Conservation (phyloP, 2,329 filamentous ascomycete species). For the Claviceps cyperi region DNA sequence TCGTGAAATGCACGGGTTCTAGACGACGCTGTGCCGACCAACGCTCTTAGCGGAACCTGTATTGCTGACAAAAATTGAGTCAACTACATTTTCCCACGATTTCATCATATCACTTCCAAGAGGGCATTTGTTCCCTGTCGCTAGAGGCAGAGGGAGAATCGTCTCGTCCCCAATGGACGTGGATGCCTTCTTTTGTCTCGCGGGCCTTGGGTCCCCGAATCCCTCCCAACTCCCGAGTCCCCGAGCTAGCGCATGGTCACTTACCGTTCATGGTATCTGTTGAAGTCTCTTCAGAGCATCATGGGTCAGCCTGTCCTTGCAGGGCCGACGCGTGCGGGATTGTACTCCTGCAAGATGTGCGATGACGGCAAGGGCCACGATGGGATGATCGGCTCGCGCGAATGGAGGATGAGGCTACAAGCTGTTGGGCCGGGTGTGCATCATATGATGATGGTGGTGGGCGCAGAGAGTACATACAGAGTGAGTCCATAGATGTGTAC, state of each 20-base stretch:
- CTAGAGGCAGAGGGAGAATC: neutral
- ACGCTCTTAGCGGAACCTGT: slow-evolving; percentile 2
- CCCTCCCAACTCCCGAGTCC: too few relatives aligned
- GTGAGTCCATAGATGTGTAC: neutral
- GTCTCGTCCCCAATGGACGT: too few relatives aligned
- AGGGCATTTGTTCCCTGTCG: neutral
- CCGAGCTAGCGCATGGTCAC: too few relatives aligned
- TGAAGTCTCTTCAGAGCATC: too few relatives aligned
- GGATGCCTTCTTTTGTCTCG: too few relatives aligned
- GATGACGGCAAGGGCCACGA: neutral
- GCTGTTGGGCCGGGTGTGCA: neutral
- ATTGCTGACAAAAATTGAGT: neutral
- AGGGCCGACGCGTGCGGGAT: too few relatives aligned
- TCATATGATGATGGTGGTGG: neutral
- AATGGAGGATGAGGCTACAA: neutral
- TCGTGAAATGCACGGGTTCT: slow-evolving; percentile 2
- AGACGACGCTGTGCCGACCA: neutral
- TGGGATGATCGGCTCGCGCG: neutral
- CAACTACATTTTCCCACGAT: neutral
- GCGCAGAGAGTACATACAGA: neutral
- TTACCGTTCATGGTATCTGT: too few relatives aligned
- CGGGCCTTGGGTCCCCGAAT: too few relatives aligned
- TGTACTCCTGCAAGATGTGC: neutral
- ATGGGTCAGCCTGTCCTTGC: too few relatives aligned
- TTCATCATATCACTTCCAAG: too few relatives aligned